These are phyloP conservation scores for Cladobotryum protrusum DNA, from an alignment of 2,329 filamentous ascomycete species.

Conservation along the genomic window DNA sequence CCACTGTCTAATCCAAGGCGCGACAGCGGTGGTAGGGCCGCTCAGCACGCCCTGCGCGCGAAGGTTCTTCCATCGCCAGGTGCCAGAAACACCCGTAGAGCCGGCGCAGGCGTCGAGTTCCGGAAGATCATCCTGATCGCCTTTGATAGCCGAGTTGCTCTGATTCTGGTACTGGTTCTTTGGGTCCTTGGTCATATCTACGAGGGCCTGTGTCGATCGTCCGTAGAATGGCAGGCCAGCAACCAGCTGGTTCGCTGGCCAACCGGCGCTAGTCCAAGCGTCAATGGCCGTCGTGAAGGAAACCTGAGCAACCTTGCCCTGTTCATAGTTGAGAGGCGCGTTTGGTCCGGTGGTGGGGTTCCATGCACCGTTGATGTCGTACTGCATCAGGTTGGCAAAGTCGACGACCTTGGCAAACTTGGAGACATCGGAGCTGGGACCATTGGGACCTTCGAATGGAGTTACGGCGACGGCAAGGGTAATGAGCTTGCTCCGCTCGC, in stretches of 20 bases:
- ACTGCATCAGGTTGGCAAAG: slow-evolving; percentile 9
- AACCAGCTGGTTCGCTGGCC: slow-evolving; percentile 7
- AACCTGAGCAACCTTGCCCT: slow-evolving; percentile 1
- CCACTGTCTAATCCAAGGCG: slow-evolving; percentile 10
- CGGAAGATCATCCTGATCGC: background rate
- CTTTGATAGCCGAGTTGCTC: background rate
- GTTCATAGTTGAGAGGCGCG: slow-evolving; percentile 9
- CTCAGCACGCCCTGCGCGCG: slow-evolving; percentile 1
- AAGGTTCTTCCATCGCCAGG: slow-evolving; percentile 11
- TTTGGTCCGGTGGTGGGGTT: slow-evolving; percentile 2
- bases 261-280: slow-evolving; percentile 6
- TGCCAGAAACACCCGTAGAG: background rate
- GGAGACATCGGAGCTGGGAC: slow-evolving; percentile 2
- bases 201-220: background rate
- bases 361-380: slow-evolving; percentile 12
- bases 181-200: background rate
- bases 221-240: slow-evolving; percentile 11
- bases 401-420: slow-evolving; percentile 2
- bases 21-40: background rate
- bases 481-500: slow-evolving; percentile 2
- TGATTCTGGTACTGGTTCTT: slow-evolving; percentile 9
- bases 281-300: slow-evolving; percentile 8
- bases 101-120: background rate
- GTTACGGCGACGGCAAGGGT: slow-evolving; percentile 4
- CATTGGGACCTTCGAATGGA: slow-evolving; percentile 10